A percentile compares a stretch with the other conserved stretches of the same genome.
These are phyloP conservation scores for Fusarium armeniacum DNA, from an alignment of 2,329 filamentous ascomycete species.

Conservation along the genomic window DNA sequence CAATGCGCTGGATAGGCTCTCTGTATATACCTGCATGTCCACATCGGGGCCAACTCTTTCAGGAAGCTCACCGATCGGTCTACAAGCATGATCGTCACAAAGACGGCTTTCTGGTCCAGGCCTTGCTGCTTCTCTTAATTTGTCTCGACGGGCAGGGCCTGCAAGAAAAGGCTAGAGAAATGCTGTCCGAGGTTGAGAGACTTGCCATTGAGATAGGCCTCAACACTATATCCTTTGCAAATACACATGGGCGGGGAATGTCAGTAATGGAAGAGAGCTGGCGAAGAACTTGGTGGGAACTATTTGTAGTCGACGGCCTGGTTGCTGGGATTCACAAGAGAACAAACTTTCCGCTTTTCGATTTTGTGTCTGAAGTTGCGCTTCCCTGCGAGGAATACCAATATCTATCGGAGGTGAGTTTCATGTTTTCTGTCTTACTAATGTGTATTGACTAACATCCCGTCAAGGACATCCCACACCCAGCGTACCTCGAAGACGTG, in stretches of 20 bases:
- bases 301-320: conserved; percentile 86
- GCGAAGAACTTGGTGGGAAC: conserved; percentile 91
- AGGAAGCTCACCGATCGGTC: conserved; percentile 68
- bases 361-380: conserved; percentile 75
- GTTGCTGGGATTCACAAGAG: conserved; percentile 83
- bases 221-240: conserved; percentile 77
- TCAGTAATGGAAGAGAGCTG: conserved; percentile 83
- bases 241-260: conserved; percentile 72
- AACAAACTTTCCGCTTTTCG: conserved; percentile 78
- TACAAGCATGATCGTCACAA: conserved; percentile 62
- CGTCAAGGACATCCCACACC: conserved; percentile 67
- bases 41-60: conserved; percentile 64
- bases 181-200: conserved; percentile 76
- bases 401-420: conserved; percentile 70
- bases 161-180: conserved; percentile 74
- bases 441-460: conserved; percentile 26
- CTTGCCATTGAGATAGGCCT: conserved; percentile 83
- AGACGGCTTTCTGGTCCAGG: conserved; percentile 79
- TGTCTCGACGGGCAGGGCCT: conserved; percentile 83
- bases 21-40: conserved; percentile 66
- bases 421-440: background rate
- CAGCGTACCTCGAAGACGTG: conserved; percentile 78
- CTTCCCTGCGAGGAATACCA: conserved; percentile 88
- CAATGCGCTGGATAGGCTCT: conserved; percentile 70
- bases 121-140: conserved; percentile 81